A percentile compares a stretch with the other conserved stretches of the same genome.
phyloP scores from a whole-genome alignment of 2,329 filamentous ascomycete genomes.

The Diplodia seriata region DNA sequence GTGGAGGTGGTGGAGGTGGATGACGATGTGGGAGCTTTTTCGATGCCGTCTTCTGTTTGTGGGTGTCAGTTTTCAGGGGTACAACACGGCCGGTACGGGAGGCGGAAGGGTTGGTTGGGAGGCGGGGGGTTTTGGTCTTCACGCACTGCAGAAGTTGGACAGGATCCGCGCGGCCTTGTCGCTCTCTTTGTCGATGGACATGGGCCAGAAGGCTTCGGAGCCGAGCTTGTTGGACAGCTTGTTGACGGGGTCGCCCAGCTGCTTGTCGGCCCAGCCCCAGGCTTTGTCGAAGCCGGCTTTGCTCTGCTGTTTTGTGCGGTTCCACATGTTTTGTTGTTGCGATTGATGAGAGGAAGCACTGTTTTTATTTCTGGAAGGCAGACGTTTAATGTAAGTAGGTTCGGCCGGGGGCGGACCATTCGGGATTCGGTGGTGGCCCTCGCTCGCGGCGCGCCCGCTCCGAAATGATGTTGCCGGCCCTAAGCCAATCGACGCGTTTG shows the following conservation, averaged over 20 bases:
- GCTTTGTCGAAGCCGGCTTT: constrained; percentile 78
- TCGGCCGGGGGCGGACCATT: neutral
- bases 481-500: neutral
- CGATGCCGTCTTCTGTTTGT: constrained; percentile 69
- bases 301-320: constrained; percentile 59
- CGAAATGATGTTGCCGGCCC: neutral
- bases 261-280: constrained; percentile 70
- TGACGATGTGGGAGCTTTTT: constrained; percentile 60
- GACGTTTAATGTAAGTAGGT: neutral
- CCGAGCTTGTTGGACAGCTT: constrained; percentile 66
- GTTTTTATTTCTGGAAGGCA: neutral
- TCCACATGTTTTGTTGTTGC: constrained; percentile 52
- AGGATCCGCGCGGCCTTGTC: constrained; percentile 91
- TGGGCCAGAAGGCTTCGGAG: constrained; percentile 83
- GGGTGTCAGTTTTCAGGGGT: neutral
- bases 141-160: constrained; percentile 85
- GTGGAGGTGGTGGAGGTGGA: constrained; percentile 37
- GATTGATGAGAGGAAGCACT: too few species aligned
- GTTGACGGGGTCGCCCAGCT: constrained; percentile 78
- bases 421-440: neutral
- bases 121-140: too few species aligned
- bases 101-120: neutral
- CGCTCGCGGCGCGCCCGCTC: neutral
- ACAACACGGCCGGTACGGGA: too few species aligned
- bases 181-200: constrained; percentile 83